Evolutionary conservation across 768 basidiomycete species (phyloP).

Genomic region (Russula sp.): DNA sequence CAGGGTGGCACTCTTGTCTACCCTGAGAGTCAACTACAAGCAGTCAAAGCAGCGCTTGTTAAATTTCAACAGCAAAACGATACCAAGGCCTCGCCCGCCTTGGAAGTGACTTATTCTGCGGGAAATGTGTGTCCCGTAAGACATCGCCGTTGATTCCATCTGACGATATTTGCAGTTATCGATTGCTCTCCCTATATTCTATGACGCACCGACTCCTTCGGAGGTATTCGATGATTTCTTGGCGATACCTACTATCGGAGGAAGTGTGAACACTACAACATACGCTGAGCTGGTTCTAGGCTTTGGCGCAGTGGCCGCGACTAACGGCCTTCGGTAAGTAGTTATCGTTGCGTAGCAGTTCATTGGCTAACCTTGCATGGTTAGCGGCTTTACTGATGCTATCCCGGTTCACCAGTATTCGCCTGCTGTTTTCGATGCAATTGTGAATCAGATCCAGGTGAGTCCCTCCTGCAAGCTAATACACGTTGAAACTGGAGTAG

Average conservation of each 20-base stretch:
- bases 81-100: not conserved
- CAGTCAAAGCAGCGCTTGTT: not conserved
- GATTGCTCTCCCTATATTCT: constrained; percentile 6
- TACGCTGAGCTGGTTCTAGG: not conserved
- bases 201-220: constrained; percentile 27
- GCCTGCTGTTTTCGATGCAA: not conserved
- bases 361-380: not conserved
- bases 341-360: not conserved
- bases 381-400: not conserved
- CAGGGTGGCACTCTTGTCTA: not conserved
- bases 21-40: not conserved
- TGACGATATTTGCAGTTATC: not conserved
- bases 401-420: constrained; percentile 5
- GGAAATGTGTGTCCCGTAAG: not conserved
- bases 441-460: constrained; percentile 7
- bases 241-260: not conserved
- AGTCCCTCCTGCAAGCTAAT: not conserved
- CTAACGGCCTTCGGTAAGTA: not conserved
- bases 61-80: constrained; percentile 10
- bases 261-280: not conserved
- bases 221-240: constrained; percentile 31
- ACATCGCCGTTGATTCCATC: too few relatives aligned
- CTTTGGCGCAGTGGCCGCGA: not conserved
- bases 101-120: not conserved
- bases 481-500: not conserved